A percentile compares a stretch with the other conserved stretches of the same genome.
Conservation (phyloP, 805 yeast species). For the Zygosaccharomyces bailii region DNA sequence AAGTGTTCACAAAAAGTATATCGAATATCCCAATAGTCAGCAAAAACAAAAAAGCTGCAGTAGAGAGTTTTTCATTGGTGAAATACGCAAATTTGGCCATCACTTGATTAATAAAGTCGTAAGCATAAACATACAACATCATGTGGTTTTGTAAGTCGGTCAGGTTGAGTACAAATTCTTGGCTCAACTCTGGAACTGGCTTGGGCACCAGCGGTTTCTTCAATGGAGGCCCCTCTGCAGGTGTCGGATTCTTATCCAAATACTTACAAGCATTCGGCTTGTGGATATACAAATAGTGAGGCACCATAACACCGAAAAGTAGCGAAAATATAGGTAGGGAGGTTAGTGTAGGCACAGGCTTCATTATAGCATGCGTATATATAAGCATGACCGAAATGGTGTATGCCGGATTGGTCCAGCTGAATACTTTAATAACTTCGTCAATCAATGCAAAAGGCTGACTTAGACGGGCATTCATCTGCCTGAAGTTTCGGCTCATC, state of each 20-base stretch:
- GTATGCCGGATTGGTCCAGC: slow-evolving; percentile 61
- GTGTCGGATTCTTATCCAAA: slow-evolving; percentile 40
- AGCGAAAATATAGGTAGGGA: slow-evolving; percentile 55
- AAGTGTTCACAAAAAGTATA: slow-evolving; percentile 31
- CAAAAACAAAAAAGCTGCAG: slow-evolving; percentile 45
- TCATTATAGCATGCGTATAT: slow-evolving; percentile 51
- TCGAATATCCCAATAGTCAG: slow-evolving; percentile 34
- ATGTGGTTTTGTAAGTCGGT: slow-evolving; percentile 83
- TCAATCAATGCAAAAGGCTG: slow-evolving; percentile 61
- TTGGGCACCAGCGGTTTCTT: slow-evolving; percentile 50
- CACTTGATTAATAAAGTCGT: slow-evolving; percentile 52
- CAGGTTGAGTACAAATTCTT: slow-evolving; percentile 72
- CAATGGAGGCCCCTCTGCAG: slow-evolving; percentile 52
- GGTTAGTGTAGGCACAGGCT: slow-evolving; percentile 52
- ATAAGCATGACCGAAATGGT: slow-evolving; percentile 57
- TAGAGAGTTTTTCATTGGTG: slow-evolving; percentile 57
- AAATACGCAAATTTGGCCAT: slow-evolving; percentile 60
- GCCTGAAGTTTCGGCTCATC: slow-evolving; percentile 65
- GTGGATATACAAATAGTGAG: slow-evolving; percentile 59
- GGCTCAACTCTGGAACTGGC: slow-evolving; percentile 74
- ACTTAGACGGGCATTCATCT: slow-evolving; percentile 59
- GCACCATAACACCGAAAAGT: slow-evolving; percentile 56
- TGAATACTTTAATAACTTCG: slow-evolving; percentile 48
- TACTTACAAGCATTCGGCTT: slow-evolving; percentile 51
- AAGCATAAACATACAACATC: slow-evolving; percentile 57